phyloP scores from a whole-genome alignment of 768 basidiomycete genomes.

The Tubosaeta sp. region DNA sequence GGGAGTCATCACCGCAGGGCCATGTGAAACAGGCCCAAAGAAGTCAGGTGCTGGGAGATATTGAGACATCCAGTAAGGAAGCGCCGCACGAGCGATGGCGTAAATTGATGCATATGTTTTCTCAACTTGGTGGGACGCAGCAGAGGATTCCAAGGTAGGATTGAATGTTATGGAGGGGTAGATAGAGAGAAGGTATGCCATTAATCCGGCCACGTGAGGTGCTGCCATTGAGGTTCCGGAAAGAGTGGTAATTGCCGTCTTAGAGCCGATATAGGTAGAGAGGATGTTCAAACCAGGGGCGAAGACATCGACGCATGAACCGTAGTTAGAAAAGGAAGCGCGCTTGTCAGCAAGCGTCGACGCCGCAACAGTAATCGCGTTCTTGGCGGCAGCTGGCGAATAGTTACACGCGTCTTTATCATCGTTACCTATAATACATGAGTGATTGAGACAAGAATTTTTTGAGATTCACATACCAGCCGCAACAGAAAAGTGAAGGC shows the following conservation, averaged over 20 bases:
- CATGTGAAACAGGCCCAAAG: constrained; percentile 40
- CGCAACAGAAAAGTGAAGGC: constrained; percentile 96
- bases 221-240: constrained; percentile 95
- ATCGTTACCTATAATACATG: constrained; percentile 55
- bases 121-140: constrained; percentile 32
- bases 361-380: constrained; percentile 93
- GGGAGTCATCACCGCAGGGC: constrained; percentile 52
- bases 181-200: constrained; percentile 90
- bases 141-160: constrained; percentile 42
- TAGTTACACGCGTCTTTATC: constrained; percentile 88
- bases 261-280: constrained; percentile 76
- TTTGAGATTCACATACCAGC: constrained; percentile 57
- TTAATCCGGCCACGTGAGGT: constrained; percentile 84
- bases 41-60: constrained; percentile 55
- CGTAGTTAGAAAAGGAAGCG: constrained; percentile 92
- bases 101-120: constrained; percentile 47
- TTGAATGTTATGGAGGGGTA: constrained; percentile 67
- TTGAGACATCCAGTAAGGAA: constrained; percentile 54
- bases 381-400: constrained; percentile 86
- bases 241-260: constrained; percentile 62
- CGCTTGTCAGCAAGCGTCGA: constrained; percentile 77
- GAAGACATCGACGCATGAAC: constrained; percentile 88
- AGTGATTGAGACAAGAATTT: neutral
- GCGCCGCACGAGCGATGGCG: constrained; percentile 46
- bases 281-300: constrained; percentile 89